Conservation (phyloP, 2,329 filamentous ascomycete genomes). For the Emergomyces orientalis region DNA sequence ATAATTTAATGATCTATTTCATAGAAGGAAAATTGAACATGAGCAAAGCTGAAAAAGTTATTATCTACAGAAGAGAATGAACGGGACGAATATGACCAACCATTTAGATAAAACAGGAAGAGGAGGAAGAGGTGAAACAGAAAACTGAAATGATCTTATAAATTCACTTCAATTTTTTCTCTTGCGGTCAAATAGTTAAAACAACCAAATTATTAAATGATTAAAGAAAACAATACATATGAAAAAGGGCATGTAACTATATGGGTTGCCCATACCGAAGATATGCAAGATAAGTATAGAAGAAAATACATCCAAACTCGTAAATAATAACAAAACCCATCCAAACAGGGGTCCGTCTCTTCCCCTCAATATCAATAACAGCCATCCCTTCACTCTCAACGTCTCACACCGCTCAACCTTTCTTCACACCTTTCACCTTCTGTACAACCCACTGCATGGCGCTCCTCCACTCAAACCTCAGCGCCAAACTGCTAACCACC, state of each 20-base stretch:
- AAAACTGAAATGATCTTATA: too few relatives aligned
- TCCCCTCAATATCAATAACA: not conserved
- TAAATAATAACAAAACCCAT: not conserved
- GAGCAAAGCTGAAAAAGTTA: too few relatives aligned
- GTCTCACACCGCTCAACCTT: not conserved
- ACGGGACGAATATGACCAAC: too few relatives aligned
- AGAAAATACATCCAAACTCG: not conserved
- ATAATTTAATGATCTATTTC: too few relatives aligned
- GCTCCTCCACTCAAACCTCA: constrained; percentile 44
- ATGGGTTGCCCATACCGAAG: not conserved
- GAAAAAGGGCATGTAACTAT: not conserved
- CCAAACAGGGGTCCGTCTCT: not conserved
- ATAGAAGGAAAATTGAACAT: too few relatives aligned
- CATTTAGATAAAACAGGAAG: too few relatives aligned
- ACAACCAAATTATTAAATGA: not conserved
- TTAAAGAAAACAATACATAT: not conserved
- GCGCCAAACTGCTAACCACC: constrained; percentile 65
- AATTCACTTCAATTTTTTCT: too few relatives aligned
- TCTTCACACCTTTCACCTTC: not conserved
- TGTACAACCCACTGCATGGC: constrained; percentile 5
- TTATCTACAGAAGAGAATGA: too few relatives aligned
- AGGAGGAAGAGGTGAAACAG: too few relatives aligned
- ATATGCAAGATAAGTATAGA: not conserved
- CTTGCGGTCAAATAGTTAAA: not conserved
- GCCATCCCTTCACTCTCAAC: not conserved